Conservation (phyloP, 1,284 basidiomycete species). For the Rhizoctonia solani region DNA sequence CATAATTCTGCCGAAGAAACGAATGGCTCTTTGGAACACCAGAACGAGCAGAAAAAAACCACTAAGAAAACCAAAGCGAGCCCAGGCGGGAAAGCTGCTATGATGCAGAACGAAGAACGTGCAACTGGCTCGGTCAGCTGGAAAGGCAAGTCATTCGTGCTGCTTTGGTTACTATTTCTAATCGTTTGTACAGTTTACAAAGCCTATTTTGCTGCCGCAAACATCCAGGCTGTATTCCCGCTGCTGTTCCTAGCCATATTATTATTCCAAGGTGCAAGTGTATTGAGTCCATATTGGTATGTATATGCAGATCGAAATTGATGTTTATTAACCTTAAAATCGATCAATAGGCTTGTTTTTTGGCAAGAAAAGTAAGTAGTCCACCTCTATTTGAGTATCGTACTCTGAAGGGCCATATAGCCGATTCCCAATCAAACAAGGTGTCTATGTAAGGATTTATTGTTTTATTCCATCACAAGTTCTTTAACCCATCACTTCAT, state of each 20-base stretch:
- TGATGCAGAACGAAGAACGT: slow-evolving; percentile 52
- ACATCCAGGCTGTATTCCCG: slow-evolving; percentile 12
- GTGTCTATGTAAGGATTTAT: slow-evolving; percentile 6
- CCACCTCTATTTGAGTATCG: background rate
- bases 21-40: background rate
- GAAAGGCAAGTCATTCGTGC: slow-evolving; percentile 11
- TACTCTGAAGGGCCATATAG: background rate
- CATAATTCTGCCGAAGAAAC: slow-evolving; percentile 45
- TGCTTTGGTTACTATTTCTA: background rate
- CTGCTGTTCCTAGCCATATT: slow-evolving; percentile 25
- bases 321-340: background rate
- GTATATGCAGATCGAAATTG: background rate
- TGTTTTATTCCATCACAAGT: background rate
- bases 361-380: slow-evolving; percentile 12
- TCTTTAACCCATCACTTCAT: background rate
- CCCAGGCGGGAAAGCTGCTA: slow-evolving; percentile 38
- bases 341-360: slow-evolving; percentile 11
- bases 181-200: slow-evolving; percentile 43
- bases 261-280: slow-evolving; percentile 17
- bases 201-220: slow-evolving; percentile 18
- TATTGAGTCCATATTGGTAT: slow-evolving; percentile 26
- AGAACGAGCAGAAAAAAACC: background rate
- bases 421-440: slow-evolving; percentile 2
- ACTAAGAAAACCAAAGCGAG: background rate
- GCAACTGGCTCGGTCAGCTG: slow-evolving; percentile 45